Evolutionary conservation across 805 yeast genomes (phyloP).

Genomic region (Metschnikowia proteae): DNA sequence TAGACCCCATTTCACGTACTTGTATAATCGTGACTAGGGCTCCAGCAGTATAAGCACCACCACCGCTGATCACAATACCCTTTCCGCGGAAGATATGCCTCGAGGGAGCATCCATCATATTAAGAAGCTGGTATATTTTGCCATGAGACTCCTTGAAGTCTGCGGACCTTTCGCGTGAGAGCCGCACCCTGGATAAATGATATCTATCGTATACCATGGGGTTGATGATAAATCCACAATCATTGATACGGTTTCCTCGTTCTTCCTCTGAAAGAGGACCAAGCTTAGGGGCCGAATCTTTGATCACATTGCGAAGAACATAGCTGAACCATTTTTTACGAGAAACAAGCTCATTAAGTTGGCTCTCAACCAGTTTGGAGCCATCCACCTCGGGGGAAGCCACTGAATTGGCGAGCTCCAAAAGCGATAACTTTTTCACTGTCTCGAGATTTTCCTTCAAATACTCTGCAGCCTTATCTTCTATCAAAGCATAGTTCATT

Average conservation of each 20-base stretch:
- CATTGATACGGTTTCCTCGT: slow-evolving; percentile 14
- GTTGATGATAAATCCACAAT: slow-evolving; percentile 12
- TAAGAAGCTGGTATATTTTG: slow-evolving; percentile 23
- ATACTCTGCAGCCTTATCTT: slow-evolving; percentile 7
- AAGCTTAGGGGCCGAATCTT: slow-evolving; percentile 14
- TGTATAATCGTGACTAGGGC: slow-evolving; percentile 29
- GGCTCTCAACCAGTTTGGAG: slow-evolving; percentile 4
- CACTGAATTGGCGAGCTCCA: slow-evolving; percentile 3
- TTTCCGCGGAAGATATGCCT: slow-evolving; percentile 23
- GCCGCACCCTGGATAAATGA: slow-evolving; percentile 13
- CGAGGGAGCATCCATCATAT: slow-evolving; percentile 23
- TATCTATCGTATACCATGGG: slow-evolving; percentile 14
- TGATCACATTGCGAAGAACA: slow-evolving; percentile 16
- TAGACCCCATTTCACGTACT: slow-evolving; percentile 29
- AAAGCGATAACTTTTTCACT: slow-evolving; percentile 2
- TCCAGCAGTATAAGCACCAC: slow-evolving; percentile 25
- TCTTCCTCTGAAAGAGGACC: slow-evolving; percentile 16
- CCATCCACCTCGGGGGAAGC: not conserved
- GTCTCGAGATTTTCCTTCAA: slow-evolving; percentile 7
- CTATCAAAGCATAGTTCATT: slow-evolving; percentile 7
- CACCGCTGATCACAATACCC: slow-evolving; percentile 35
- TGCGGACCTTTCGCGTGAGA: slow-evolving; percentile 19
- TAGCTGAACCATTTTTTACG: slow-evolving; percentile 11
- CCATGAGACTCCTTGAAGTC: slow-evolving; percentile 26
- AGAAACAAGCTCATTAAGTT: slow-evolving; percentile 3